Percentiles rank a stretch among this genome's conserved stretches.
Evolutionary conservation across 805 yeast species (phyloP).

Genomic region (Komagataella kurtzmanii): DNA sequence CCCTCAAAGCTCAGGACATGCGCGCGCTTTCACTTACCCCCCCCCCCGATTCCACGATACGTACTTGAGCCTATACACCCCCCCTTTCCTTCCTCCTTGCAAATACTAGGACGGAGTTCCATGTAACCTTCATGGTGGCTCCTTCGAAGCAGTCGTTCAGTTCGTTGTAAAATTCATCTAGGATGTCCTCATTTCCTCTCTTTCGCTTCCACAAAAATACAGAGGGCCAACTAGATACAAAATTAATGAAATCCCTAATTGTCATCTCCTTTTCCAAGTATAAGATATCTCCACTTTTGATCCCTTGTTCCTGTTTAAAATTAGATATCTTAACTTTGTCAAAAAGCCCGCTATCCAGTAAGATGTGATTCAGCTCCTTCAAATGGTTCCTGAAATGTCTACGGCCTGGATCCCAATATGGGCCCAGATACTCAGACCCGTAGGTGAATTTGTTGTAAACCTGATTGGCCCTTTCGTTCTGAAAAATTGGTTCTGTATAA

Average conservation of each 20-base stretch:
- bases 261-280: not conserved
- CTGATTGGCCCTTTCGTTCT: constrained; percentile 34
- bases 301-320: not conserved
- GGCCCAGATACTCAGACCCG: constrained; percentile 34
- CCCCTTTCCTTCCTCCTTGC: constrained; percentile 1
- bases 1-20: too few species aligned
- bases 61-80: constrained; percentile 2
- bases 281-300: not conserved
- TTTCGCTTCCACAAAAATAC: not conserved
- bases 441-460: constrained; percentile 38
- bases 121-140: not conserved
- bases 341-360: not conserved
- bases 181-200: constrained; percentile 26
- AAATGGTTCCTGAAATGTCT: constrained; percentile 20
- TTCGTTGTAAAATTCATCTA: constrained; percentile 30
- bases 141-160: constrained; percentile 14
- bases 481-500: constrained; percentile 49
- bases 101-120: not conserved
- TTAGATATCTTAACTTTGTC: constrained; percentile 14
- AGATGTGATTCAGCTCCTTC: constrained; percentile 15
- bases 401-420: constrained; percentile 34
- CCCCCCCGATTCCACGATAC: too few species aligned
- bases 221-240: not conserved
- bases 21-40: too few species aligned
- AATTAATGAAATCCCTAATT: not conserved